Evolutionary conservation across 768 basidiomycete species (phyloP), one percentile per base, ranked within the genome.

Genomic region (Nidula microcarpa): DNA sequence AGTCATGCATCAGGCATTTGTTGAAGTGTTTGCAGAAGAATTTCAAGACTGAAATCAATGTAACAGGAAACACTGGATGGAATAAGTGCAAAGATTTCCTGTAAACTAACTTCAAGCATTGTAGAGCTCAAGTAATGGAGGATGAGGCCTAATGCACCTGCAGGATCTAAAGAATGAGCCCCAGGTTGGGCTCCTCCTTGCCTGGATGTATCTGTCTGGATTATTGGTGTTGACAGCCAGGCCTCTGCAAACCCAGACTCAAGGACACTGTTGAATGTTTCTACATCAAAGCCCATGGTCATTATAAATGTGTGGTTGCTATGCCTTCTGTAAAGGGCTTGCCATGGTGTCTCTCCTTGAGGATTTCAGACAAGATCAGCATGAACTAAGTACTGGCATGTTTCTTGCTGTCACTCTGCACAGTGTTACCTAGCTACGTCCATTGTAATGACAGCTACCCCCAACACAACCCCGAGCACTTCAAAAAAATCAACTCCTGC

Each of bases 21-120:
- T 0, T 58, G 47, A 0, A 71, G 62, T 0, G 56, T 55, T 1
- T 35, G 13, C 1, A 67, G 58, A 1, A 72, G 61, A 10, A 71
- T 46, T 9, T 14, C 44, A 10, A 10, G 44, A 10, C 9, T 9
- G 23, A 46, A 46, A 10, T 46, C 23, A 18, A 46, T 9, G 44
- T 46, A 46, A 8, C 44, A 9, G 10, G 44, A 46, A 18, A 46
- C 44, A 8, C 9, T 46, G 17, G 10, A 10, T 8, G 23, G 44
- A 18, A 46, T 46, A 8, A 46, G 17, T 46, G 44, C 44, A 18
- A 46, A 46, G 13, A 46, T 46, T 46, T 46, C 10, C 17, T 46
- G 13, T 9, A 46, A 17, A 18, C 44, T 46, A 10, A 46, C 44
- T 18, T 46, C 44, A 8, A 30, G 9, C 44, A 46, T 46, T 46